Evolutionary conservation across 1,284 basidiomycete species (phyloP).

Genomic region (Omphalotus olearius): DNA sequence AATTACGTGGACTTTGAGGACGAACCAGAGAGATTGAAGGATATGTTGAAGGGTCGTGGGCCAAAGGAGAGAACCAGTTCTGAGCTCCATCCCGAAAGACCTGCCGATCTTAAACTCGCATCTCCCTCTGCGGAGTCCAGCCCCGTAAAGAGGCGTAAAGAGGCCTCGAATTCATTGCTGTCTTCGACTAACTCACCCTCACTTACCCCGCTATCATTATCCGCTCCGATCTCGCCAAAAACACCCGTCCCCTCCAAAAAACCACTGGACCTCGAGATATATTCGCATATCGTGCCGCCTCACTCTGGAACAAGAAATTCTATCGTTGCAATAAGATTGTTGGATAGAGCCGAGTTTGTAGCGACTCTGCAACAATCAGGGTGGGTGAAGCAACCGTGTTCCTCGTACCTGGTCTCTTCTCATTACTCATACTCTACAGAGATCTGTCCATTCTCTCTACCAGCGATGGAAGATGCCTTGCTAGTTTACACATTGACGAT

Average conservation of each 20-base stretch:
- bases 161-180: constrained; percentile 34
- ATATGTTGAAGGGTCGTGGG: constrained; percentile 54
- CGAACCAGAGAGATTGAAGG: constrained; percentile 69
- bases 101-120: constrained; percentile 9
- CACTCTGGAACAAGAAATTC: constrained; percentile 30
- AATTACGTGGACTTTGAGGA: constrained; percentile 77
- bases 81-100: constrained; percentile 12
- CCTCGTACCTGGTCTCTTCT: constrained; percentile 7
- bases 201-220: constrained; percentile 35
- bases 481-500: constrained; percentile 25
- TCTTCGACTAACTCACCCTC: constrained; percentile 43
- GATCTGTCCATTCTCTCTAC: constrained; percentile 38
- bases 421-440: constrained; percentile 23
- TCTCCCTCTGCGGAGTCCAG: constrained; percentile 22
- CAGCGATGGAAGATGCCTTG: constrained; percentile 39
- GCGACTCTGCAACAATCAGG: constrained; percentile 33
- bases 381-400: constrained; percentile 28
- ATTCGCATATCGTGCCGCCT: constrained; percentile 51
- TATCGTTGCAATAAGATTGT: constrained; percentile 5
- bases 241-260: constrained; percentile 16
- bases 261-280: constrained; percentile 31
- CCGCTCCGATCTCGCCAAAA: constrained; percentile 39
- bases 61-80: constrained; percentile 35
- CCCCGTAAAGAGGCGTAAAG: constrained; percentile 26
- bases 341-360: constrained; percentile 4